Base-by-base conservation (phyloP, 75 land plant species). In the Ceratopteris richardii region DNA sequence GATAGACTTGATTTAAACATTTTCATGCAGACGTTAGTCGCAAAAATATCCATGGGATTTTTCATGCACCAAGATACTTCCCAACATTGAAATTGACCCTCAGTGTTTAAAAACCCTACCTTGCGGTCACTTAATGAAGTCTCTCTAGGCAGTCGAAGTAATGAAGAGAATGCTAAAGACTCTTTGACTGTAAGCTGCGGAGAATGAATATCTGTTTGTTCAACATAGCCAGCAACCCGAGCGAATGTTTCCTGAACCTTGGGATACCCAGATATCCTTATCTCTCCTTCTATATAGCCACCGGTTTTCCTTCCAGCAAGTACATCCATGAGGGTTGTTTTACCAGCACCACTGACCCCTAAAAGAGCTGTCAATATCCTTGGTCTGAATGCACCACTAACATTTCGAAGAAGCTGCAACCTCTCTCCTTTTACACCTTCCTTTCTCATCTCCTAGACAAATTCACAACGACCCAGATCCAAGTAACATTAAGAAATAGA, bases 321-420 rank as follows among this genome's bases (percentile, higher is more conserved):
- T 21, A 70, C 73, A 62, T 70, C 73, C 73, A 70, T 70, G 25
- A 70, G 56, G 4, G 73, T 70, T 0, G 67, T 70, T 31, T 71
- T 71, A 17, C 74, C 74, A 58, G 74, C 74, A 46, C 74, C 74
- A 62, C 72, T 71, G 10, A 71, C 74, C 9, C 74, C 74, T 39
- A 71, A 46, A 2, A 71, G 29, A 21, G 68, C 62, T 25, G 74
- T 71, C 27, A 71, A 42, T 13, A 71, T 41, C 0, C 63, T 62
- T 10, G 74, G 74, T 40, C 30, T 51, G 29, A 70, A 70, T 55
- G 66, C 60, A 14, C 73, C 73, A 64, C 63, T 63, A 21, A 70
- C 27, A 24, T 56, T 61, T 3, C 39, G 51, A 30, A 71, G 55
- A 17, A 71, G 39, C 33, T 71, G 67, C 28, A 71, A 24, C 47